Evolutionary conservation across 2,329 filamentous ascomycete species (phyloP).

Genomic region (Cercospora brassicicola): DNA sequence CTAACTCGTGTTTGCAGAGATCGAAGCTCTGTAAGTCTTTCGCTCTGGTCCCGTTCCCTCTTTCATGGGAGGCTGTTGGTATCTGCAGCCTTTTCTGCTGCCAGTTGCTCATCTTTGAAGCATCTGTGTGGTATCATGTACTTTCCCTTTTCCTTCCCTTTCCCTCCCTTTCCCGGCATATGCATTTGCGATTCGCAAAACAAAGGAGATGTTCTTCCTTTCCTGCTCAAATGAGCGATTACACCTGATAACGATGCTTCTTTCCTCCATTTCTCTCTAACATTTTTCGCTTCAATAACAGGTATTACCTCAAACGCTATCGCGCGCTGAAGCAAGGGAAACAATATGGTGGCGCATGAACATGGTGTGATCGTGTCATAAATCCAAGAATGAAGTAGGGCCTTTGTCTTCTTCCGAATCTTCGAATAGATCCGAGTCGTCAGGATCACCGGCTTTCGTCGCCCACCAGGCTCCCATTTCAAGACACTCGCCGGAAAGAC

Average conservation of each 20-base stretch:
- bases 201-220: not conserved
- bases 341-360: conserved; percentile 11
- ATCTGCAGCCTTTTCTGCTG: not conserved
- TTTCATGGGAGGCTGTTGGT: not conserved
- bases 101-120: not conserved
- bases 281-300: conserved; percentile 40
- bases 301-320: conserved; percentile 91
- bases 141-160: not conserved
- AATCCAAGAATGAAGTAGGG: conserved; percentile 1
- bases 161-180: not conserved
- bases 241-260: not conserved
- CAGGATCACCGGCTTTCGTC: conserved; percentile 45
- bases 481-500: conserved; percentile 80
- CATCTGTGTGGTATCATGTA: not conserved
- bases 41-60: not conserved
- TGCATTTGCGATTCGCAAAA: not conserved
- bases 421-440: conserved; percentile 2
- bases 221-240: not conserved
- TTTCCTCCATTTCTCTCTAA: conserved; percentile 10
- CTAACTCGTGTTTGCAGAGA: conserved; percentile 58
- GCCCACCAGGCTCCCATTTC: conserved; percentile 67
- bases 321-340: conserved; percentile 73
- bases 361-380: not conserved
- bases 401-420: conserved; percentile 5
- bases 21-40: conserved; percentile 78